These are phyloP conservation scores for Epithemia pelagica DNA, from an alignment of 108 stramenopile species.

Conservation along the genomic window DNA sequence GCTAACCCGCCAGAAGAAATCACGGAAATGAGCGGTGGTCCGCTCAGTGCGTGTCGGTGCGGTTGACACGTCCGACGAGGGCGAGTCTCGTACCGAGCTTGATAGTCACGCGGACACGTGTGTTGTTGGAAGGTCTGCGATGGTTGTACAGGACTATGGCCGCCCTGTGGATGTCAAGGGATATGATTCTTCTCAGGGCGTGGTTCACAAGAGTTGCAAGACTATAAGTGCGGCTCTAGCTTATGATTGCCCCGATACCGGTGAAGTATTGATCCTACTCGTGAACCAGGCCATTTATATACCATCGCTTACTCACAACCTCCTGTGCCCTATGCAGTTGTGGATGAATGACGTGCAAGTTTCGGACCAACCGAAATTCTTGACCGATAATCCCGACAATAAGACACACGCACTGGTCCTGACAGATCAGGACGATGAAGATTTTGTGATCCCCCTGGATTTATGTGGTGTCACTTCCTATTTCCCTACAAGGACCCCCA, in stretches of 20 bases:
- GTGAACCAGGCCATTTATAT: slow-evolving; percentile 17
- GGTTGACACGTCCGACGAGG: neutral
- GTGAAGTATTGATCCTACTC: slow-evolving; percentile 13
- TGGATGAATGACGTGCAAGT: slow-evolving; percentile 1
- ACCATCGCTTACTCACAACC: neutral
- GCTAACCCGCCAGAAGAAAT: neutral
- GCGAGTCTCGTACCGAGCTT: slow-evolving; percentile 22
- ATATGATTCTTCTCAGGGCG: neutral
- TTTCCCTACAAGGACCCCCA: too few relatives aligned
- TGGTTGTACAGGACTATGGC: slow-evolving; percentile 3
- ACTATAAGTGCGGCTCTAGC: neutral
- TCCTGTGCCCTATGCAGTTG: slow-evolving; percentile 25
- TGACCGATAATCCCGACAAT: neutral
- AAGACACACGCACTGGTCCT: neutral
- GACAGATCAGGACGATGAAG: neutral
- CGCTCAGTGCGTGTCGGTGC: neutral
- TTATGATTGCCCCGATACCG: slow-evolving; percentile 7
- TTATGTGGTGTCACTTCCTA: neutral
- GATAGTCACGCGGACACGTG: slow-evolving; percentile 37
- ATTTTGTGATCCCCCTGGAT: neutral
- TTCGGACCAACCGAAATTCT: slow-evolving; percentile 10
- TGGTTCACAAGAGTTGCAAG: neutral
- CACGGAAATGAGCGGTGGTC: neutral
- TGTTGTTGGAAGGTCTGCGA: slow-evolving; percentile 10
- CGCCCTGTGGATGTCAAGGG: neutral